These are phyloP conservation scores for Brettanomyces anomalus DNA, from an alignment of 805 yeast species.

Conservation along the genomic window DNA sequence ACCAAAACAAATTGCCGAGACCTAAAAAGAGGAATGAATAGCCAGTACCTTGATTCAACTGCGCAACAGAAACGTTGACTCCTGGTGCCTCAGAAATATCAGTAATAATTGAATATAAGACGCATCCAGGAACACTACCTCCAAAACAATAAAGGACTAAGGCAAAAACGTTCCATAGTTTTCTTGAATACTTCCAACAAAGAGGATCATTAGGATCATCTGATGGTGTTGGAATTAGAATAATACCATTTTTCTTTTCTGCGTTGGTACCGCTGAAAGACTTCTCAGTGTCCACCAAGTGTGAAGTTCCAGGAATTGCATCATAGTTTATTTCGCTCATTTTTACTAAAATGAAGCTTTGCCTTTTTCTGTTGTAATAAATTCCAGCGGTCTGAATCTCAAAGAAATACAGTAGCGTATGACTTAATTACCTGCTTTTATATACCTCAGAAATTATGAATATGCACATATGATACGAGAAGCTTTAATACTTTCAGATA, in stretches of 20 bases:
- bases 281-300: constrained; percentile 35
- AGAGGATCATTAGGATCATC: constrained; percentile 65
- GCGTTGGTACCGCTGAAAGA: not conserved
- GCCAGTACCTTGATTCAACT: constrained; percentile 32
- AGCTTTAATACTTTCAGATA: too few species aligned
- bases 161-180: constrained; percentile 34
- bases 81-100: constrained; percentile 23
- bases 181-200: constrained; percentile 48
- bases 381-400: too few species aligned
- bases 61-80: constrained; percentile 15
- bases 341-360: not conserved
- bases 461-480: too few species aligned
- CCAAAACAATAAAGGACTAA: constrained; percentile 28
- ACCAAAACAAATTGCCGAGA: constrained; percentile 27
- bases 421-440: too few species aligned
- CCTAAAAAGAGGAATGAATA: constrained; percentile 33
- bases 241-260: constrained; percentile 27
- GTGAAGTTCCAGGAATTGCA: constrained; percentile 43
- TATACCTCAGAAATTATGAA: too few species aligned
- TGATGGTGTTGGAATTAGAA: constrained; percentile 58
- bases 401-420: too few species aligned
- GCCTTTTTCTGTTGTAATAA: too few species aligned
- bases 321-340: constrained; percentile 21
- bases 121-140: constrained; percentile 18
- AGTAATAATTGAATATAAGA: constrained; percentile 15